Evolutionary conservation across 345 rosid genomes (phyloP), one percentile per base, ranked within the genome.

Genomic region (Moricandia moricandioides): DNA sequence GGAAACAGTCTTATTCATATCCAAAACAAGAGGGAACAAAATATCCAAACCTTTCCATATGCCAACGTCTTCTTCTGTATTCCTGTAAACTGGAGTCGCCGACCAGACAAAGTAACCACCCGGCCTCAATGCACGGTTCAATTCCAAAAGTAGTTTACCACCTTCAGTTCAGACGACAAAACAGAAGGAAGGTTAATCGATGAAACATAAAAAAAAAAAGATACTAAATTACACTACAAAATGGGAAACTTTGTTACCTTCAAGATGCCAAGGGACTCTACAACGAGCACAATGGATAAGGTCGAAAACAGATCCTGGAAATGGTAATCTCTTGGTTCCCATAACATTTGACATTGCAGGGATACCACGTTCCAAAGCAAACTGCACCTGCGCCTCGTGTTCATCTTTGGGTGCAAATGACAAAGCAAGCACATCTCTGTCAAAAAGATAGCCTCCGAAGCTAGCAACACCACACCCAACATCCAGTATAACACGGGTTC

Each of bases 391-490:
- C 47, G 93, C 98, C 83, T 91, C 98, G 78, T 93, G 98, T 78
- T 89, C 98, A 71, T 93, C 98, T 82, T 93, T 93, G 26, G 98
- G 98, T 24, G 98, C 98, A 86, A 93, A 89, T 62, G 98, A 91
- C 93, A 91, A 89, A 71, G 96, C 68, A 65, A 93, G 85, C 33
- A 86, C 95, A 74, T 89, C 91, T 77, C 87, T 89, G 55, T 93
- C 93, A 54, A 89, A 91, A 45, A 93, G 94, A 80, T 62, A 93
- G 13, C 96, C 98, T 26, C 98, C 98, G 30, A 93, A 93, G 81
- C 98, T 91, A 63, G 97, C 98, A 70, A 91, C 97, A 9, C 98
- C 98, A 74, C 97, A 91, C 67, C 98, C 98, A 77, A 91, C 97
- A 86, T 91, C 98, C 82, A 93, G 76, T 77, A 91, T 82, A 33